Base-by-base conservation (phyloP, 2,329 filamentous ascomycete genomes). In the Ustulina deusta region DNA sequence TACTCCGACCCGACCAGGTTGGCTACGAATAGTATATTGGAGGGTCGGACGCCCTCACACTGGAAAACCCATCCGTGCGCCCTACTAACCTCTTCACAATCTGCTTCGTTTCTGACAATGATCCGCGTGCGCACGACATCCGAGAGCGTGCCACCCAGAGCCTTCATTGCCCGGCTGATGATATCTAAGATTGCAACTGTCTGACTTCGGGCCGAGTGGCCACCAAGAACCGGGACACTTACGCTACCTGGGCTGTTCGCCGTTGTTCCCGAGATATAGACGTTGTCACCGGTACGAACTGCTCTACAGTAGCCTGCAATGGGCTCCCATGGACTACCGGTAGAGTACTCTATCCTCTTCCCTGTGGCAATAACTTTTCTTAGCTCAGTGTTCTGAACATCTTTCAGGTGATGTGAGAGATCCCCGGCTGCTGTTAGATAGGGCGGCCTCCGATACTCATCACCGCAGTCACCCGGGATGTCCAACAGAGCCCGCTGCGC, bases 401-500 rank as follows among this genome's bases (percentile, higher is more conserved):
- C 61, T n/a, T 61, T 27, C 3, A 76, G 13, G 56, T 79, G 78
- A 56, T 79, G 66, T 10, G 74, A 77, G 52, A 78, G 65, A 65
- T 79, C 75, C 0, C 78, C 78, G 1, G 76, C 60, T 2, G 76
- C 76, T 1, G 77, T 79, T 48, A 79, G 61, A 56, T 72, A 79
- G 2, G 77, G 78, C 17, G 69, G 63, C n/a, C 76, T 60, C 1
- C 76, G 71, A 61, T 79, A 79, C 54, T 78, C 77, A 42, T 78
- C 77, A 13, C 77, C 77, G 58, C 76, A 77, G 57, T 79, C 77
- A 5, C 77, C 76, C 2, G 76, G 75, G 11, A 79, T 73, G 58
- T 77, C 75, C 2, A 11, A 46, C 55, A 78, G 59, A 1, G 40
- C 69, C 44, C 69, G 59, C 60, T 78, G 75, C 3, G 76, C 74